Evolutionary conservation across 2,329 filamentous ascomycete species (phyloP).

Genomic region (Seiridium cupressi): DNA sequence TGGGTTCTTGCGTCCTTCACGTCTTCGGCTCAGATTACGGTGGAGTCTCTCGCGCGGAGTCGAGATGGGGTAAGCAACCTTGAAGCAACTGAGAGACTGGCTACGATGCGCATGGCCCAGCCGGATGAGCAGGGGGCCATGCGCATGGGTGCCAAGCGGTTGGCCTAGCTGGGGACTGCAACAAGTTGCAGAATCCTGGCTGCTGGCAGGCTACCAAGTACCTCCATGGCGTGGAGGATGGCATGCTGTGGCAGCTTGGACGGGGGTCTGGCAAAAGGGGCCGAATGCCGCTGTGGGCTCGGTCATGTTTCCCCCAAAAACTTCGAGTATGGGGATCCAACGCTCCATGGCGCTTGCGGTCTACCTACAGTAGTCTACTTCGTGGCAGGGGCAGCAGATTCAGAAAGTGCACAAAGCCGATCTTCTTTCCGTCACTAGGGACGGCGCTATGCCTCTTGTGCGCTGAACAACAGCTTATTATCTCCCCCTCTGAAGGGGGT

Average conservation of each 20-base stretch:
- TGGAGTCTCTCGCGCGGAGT: slow-evolving; percentile 1
- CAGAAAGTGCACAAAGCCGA: neutral
- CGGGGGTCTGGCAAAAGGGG: slow-evolving; percentile 11
- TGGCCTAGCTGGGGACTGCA: slow-evolving; percentile 8
- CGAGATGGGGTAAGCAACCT: slow-evolving; percentile 8
- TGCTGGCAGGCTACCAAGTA: neutral
- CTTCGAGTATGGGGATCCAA: neutral
- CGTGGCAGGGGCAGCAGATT: neutral
- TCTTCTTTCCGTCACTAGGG: neutral
- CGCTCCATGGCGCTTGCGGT: neutral
- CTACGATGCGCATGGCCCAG: slow-evolving; percentile 4
- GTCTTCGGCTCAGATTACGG: slow-evolving; percentile 10
- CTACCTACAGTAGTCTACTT: neutral
- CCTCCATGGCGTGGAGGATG: neutral
- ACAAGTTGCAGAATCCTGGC: slow-evolving; percentile 9
- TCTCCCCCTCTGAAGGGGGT: neutral
- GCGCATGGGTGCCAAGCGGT: slow-evolving; percentile 5
- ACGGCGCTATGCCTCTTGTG: neutral
- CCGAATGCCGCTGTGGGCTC: slow-evolving; percentile 10
- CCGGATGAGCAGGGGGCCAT: neutral
- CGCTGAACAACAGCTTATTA: neutral
- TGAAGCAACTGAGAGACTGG: neutral
- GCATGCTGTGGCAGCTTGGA: neutral
- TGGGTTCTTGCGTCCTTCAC: slow-evolving; percentile 9
- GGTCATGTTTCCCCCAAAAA: slow-evolving; percentile 1